Base-by-base conservation (phyloP, 1,284 basidiomycete genomes). In the Sanghuangporus weigelae region DNA sequence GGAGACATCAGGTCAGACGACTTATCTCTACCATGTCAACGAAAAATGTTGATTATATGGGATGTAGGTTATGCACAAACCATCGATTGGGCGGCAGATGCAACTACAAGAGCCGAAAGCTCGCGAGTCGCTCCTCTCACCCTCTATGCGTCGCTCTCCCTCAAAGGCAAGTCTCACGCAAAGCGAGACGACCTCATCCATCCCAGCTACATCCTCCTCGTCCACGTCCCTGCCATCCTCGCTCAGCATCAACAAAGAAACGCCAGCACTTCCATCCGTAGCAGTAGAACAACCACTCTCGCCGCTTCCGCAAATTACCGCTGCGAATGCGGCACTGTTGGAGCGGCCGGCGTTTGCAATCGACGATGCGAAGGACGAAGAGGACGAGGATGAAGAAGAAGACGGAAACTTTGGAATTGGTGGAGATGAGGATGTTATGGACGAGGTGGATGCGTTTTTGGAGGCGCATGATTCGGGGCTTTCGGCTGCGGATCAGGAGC, bases 301-400 rank as follows among this genome's bases (percentile, higher is more conserved):
- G 40, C 82, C 87, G 7, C 78, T 85, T 73, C 79, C 80, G 40
- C 85, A 90, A 75, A 82, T 95, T 51, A 83, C 90, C 63, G 90
- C 87, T n/a, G 92, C 91, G 23, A 91, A 88, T 65, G 88, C 90
- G 57, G 91, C 91, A 8, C 79, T 95, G 51, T 89, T 95, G 87
- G 91, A 96, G 71, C 80, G 95, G 56, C 93, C 92, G 42, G 89
- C 90, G 67, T 98, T 97, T 74, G 93, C 93, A 2, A 96, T 97
- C 68, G 95, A 98, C 72, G 92, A 95, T 73, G 92, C 89, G 3
- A 89, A 87, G 62, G 92, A 94, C 68, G 90, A 89, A 14, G 89
- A 92, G 53, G 89, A 88, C 16, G 86, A 87, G 11, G 50, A 38
- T 38, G 53, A 54, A 14, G 83, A 84, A 2, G 80, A 77, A 8